Evolutionary conservation across 352 stramenopile species (phyloP).

Genomic region (Globisporangium heterothallicum): DNA sequence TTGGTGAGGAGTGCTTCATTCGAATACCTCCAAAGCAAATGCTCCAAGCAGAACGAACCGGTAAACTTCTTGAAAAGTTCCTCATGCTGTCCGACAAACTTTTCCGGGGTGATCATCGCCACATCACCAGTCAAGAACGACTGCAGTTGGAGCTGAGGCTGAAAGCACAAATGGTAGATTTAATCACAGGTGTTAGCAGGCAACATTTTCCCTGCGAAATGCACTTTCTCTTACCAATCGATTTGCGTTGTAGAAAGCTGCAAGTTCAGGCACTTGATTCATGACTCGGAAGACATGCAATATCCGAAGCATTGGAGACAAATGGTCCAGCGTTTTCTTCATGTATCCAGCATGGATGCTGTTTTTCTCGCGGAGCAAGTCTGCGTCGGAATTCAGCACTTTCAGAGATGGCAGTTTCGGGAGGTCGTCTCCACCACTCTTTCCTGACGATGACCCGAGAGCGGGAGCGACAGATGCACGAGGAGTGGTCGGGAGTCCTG

Average conservation of each 20-base stretch:
- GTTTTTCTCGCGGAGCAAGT: slow-evolving; percentile 49
- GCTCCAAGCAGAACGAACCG: slow-evolving; percentile 68
- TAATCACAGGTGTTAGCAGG: neutral
- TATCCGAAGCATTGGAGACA: slow-evolving; percentile 71
- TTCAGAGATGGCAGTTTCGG: slow-evolving; percentile 59
- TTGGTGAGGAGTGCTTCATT: slow-evolving; percentile 64
- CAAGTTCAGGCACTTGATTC: slow-evolving; percentile 66
- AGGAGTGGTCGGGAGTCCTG: slow-evolving; percentile 11
- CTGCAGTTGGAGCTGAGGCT: slow-evolving; percentile 73
- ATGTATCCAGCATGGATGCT: slow-evolving; percentile 70
- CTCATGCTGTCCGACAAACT: slow-evolving; percentile 70
- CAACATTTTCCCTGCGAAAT: neutral
- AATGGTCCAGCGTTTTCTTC: slow-evolving; percentile 43
- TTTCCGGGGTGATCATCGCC: slow-evolving; percentile 64
- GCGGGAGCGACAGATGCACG: slow-evolving; percentile 19
- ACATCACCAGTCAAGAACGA: slow-evolving; percentile 68
- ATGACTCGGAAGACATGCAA: slow-evolving; percentile 72
- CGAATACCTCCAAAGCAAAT: slow-evolving; percentile 67
- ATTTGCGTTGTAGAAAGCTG: slow-evolving; percentile 75
- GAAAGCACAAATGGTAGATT: slow-evolving; percentile 2
- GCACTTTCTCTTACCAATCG: slow-evolving; percentile 40
- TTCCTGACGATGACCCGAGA: slow-evolving; percentile 11
- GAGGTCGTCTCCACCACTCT: slow-evolving; percentile 18
- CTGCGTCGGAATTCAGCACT: slow-evolving; percentile 64
- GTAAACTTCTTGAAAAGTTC: slow-evolving; percentile 77